These are phyloP conservation scores for Mycena epipterygia DNA, from an alignment of 768 basidiomycete genomes.

Conservation along the genomic window DNA sequence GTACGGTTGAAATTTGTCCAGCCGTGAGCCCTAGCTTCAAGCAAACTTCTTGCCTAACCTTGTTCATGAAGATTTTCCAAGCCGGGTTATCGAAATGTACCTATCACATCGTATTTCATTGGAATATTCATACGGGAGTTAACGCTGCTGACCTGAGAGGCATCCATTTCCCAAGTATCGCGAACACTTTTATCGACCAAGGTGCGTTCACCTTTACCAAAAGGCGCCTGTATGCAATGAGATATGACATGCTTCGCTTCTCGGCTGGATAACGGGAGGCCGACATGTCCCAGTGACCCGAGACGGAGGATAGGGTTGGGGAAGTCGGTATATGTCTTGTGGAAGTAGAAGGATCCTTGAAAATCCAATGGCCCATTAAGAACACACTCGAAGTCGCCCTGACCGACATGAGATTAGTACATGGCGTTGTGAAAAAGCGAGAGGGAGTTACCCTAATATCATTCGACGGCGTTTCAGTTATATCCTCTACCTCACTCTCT, in stretches of 20 bases:
- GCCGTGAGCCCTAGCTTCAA: conserved; percentile 17
- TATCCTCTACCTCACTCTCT: neutral
- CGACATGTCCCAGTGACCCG: conserved; percentile 10
- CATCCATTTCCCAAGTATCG: conserved; percentile 67
- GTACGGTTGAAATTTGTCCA: conserved; percentile 29
- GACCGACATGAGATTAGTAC: neutral
- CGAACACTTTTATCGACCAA: conserved; percentile 59
- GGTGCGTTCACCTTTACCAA: conserved; percentile 58
- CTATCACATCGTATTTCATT: conserved; percentile 37
- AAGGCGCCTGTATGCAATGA: conserved; percentile 55
- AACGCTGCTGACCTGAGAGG: conserved; percentile 48
- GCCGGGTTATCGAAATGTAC: conserved; percentile 56
- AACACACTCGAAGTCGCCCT: conserved; percentile 19
- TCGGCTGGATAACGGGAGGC: conserved; percentile 18
- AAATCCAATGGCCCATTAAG: conserved; percentile 12
- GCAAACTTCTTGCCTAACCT: conserved; percentile 27
- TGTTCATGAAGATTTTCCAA: conserved; percentile 54
- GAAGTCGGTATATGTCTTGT: conserved; percentile 14
- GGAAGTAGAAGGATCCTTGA: conserved; percentile 15
- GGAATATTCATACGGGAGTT: neutral
- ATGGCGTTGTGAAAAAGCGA: neutral
- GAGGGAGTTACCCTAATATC: neutral
- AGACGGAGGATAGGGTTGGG: conserved; percentile 17
- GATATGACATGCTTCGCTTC: conserved; percentile 39
- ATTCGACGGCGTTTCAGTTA: neutral